phyloP scores from a whole-genome alignment of 768 basidiomycete species.

The Myochromella boudieri region DNA sequence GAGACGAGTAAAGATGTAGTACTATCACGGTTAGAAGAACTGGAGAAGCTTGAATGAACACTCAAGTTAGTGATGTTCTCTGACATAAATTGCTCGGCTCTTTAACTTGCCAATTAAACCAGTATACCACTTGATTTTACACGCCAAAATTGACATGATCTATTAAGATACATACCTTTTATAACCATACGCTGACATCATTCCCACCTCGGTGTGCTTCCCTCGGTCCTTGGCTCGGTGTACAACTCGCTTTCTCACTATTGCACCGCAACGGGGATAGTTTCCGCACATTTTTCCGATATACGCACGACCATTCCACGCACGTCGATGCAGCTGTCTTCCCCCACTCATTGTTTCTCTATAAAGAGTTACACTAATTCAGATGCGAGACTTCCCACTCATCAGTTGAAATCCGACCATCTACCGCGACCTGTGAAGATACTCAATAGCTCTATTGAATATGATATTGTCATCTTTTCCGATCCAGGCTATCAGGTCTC shows the following conservation, averaged over 20 bases:
- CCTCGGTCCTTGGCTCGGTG: neutral
- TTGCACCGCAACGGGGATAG: neutral
- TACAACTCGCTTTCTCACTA: neutral
- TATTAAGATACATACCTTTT: slow-evolving; percentile 15
- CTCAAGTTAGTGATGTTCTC: slow-evolving; percentile 1
- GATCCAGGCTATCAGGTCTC: neutral
- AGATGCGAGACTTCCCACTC: neutral
- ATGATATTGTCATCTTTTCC: neutral
- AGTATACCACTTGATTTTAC: slow-evolving; percentile 2
- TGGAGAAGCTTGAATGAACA: slow-evolving; percentile 85
- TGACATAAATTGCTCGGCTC: too few relatives aligned
- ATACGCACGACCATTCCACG: slow-evolving; percentile 6
- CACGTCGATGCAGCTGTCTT: neutral
- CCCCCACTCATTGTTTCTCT: neutral
- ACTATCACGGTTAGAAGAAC: slow-evolving; percentile 80
- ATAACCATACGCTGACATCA: neutral
- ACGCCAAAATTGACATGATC: neutral
- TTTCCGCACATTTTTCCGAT: slow-evolving; percentile 14
- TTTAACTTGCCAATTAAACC: too few relatives aligned
- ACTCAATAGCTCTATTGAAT: neutral
- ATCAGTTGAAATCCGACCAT: slow-evolving; percentile 1
- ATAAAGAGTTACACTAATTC: neutral
- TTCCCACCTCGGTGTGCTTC: neutral
- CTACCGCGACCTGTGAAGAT: neutral
- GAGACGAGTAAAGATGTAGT: slow-evolving; percentile 98